Evolutionary conservation across 2,329 filamentous ascomycete species (phyloP), one percentile per base, ranked within the genome.

Genomic region (Seiridium unicorne): DNA sequence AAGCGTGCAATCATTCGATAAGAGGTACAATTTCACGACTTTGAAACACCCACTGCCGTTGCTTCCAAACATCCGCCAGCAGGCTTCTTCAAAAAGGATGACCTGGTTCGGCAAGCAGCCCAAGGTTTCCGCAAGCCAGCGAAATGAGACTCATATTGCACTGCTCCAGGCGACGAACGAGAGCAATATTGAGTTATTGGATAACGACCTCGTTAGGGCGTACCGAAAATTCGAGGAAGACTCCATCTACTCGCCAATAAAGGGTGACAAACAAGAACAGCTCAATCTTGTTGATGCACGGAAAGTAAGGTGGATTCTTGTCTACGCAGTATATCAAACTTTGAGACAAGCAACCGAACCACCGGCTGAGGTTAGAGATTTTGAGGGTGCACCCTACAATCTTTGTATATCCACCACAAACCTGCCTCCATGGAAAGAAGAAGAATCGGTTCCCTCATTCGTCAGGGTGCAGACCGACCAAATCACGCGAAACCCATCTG

Each of bases 221-320:
- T 95, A 93, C 67, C 80, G 85, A 3, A 79, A 78, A 3, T 94
- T 93, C 59, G 91, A 95, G 68, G 83, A 86, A 57, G 81, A 85
- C 5, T 80, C 79, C 6, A 71, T 83, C 26, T 73, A 80, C 53
- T 73, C 75, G 0, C 79, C 82, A 2, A 75, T 77, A 26, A 86
- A 83, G 62, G 75, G 77, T 0, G 84, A 89, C 60, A 85, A 84
- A 60, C 61, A 72, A 5, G 84, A 86, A 42, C 87, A 84, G 67
- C 70, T 89, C 1, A 82, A 84, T 0, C 75, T 86, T 9, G 77
- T 82, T 7, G 91, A 94, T 63, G 89, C 86, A 1, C 85, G 91
- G 46, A 93, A 92, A 72, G 84, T 93, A 13, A 82, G 91, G 44
- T 95, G 91, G 91, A 84, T 93, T 36, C 70, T 93, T 42, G 82